Conservation (phyloP, 129 eudicot species). For the Escallonia rubra region DNA sequence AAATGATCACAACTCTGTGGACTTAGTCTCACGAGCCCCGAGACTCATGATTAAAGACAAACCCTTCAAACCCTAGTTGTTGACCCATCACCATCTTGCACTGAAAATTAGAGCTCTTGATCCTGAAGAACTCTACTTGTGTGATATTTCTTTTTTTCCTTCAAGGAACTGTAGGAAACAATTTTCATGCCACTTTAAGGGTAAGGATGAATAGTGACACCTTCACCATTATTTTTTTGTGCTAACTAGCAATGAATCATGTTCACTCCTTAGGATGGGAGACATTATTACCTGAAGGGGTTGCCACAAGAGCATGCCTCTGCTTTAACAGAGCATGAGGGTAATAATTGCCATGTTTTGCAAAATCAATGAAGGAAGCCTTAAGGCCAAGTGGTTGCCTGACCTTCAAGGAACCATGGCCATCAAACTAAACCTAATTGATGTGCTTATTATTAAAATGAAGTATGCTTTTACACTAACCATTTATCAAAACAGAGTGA, state of each 20-base stretch:
- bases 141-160: constrained; percentile 10
- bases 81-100: constrained; percentile 61
- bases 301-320: not conserved
- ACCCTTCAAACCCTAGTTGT: constrained; percentile 20
- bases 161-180: not conserved
- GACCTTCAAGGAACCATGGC: not conserved
- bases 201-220: constrained; percentile 4
- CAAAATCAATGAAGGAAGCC: not conserved
- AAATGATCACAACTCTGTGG: constrained; percentile 28
- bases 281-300: constrained; percentile 1
- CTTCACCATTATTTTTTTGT: constrained; percentile 10
- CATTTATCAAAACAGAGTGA: not conserved
- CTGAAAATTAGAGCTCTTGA: constrained; percentile 29
- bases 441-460: not conserved
- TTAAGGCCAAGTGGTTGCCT: not conserved
- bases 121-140: constrained; percentile 11
- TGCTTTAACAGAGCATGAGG: not conserved
- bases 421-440: not conserved
- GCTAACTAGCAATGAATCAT: constrained; percentile 9
- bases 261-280: constrained; percentile 11
- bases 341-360: not conserved
- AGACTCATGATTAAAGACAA: constrained; percentile 41
- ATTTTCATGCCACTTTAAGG: not conserved
- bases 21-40: constrained; percentile 46
- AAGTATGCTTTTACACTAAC: not conserved